Percentiles rank a stretch among this genome's conserved stretches.
These are phyloP conservation scores for Nadsonia starkeyi-henricii DNA, from an alignment of 1,139 yeast species.

Conservation along the genomic window DNA sequence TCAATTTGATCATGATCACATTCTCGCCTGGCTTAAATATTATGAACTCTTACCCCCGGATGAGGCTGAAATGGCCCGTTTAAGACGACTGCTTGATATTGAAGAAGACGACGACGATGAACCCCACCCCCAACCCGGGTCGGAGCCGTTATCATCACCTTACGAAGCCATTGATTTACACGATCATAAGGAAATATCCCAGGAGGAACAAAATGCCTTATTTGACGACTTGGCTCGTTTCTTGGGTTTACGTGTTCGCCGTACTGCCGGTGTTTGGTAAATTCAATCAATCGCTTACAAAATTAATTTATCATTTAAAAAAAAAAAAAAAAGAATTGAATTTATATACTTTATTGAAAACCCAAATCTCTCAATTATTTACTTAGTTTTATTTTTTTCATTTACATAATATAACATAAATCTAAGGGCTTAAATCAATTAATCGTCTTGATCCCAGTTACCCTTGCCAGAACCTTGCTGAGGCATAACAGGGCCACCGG, in stretches of 20 bases:
- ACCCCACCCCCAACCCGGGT: conserved; percentile 21
- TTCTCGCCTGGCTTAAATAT: conserved; percentile 48
- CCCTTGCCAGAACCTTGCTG: conserved; percentile 69
- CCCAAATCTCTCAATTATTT: too few species aligned
- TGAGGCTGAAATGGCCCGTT: conserved; percentile 16
- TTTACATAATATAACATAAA: neutral
- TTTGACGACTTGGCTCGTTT: conserved; percentile 54
- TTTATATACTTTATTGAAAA: too few species aligned
- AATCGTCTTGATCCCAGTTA: conserved; percentile 95
- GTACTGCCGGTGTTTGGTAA: conserved; percentile 16
- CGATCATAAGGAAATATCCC: neutral
- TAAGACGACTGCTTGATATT: conserved; percentile 17
- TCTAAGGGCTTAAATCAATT: conserved; percentile 9
- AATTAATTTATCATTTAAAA: too few species aligned
- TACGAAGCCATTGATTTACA: neutral
- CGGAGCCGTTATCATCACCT: neutral
- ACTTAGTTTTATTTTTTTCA: too few species aligned
- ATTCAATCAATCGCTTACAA: neutral
- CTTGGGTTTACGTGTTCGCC: conserved; percentile 46
- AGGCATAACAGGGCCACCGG: conserved; percentile 94
- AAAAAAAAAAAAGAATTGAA: too few species aligned
- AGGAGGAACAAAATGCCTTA: conserved; percentile 31
- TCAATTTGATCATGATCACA: conserved; percentile 28
- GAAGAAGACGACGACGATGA: conserved; percentile 25
- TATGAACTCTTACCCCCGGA: conserved; percentile 37